Evolutionary conservation across 192 early-diverging fungal genomes (phyloP), one percentile per base, ranked within the genome.

Genomic region (Polychytrium aggregatum): DNA sequence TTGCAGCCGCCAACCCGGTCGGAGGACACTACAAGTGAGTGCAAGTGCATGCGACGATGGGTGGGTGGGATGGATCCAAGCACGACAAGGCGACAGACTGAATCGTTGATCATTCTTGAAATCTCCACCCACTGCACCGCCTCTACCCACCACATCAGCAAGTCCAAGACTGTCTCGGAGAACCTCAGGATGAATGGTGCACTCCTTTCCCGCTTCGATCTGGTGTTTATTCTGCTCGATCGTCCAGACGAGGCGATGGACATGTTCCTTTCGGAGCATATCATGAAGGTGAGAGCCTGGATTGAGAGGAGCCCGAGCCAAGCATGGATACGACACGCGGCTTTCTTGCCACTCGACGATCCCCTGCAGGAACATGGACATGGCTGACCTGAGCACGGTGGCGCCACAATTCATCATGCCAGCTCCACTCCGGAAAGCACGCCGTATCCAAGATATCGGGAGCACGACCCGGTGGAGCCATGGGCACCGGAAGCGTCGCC

Each of bases 161-260:
- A 81, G 60, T 68, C 74, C 25, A 90, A 88, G 57, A 85, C 83
- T 2, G 79, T 90, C 0, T 60, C 84, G 0, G 86, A 90, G 46
- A 90, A 90, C 59, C 59, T 88, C 41, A 82, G 79, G 55, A 84
- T 88, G 74, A 74, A 71, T 37, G 66, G 63, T 37, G 82, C 81
- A 1, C 69, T 90, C 2, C 59, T 90, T 20, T 87, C 85, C 26
- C 69, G 82, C 16, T 90, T 90, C 37, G 87, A 90, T 46, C 57
- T 90, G 29, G 75, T 90, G 0, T 90, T 88, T 51, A 83, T 90
- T 28, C 46, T 90, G 43, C 69, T 87, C 37, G 87, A 90, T 58
- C 68, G 63, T n/a, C 85, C 87, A 0, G 77, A 88, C 41, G 71
- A 76, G 46, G 74, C 79, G 40, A 84, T 85, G 82, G 87, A 90